Base-by-base conservation (phyloP, 2,329 filamentous ascomycete genomes). In the Trichophyton verrucosum region DNA sequence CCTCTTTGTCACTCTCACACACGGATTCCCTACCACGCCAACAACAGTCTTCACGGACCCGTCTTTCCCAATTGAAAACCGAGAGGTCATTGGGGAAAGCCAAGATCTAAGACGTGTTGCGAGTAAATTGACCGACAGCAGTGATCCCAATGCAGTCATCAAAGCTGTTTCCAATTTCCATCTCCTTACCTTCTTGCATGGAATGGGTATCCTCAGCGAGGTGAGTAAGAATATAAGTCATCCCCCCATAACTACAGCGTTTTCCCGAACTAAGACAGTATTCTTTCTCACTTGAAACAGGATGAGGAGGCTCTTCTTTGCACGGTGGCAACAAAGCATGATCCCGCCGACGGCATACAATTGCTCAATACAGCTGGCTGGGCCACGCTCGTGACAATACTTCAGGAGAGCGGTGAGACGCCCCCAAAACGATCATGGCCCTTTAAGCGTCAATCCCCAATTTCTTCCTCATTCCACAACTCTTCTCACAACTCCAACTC, bases 331-430 rank as follows among this genome's bases (percentile, higher is more conserved):
- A 87, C 85, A 49, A 83, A 84, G 63, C 88, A 92, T 71, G 88
- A 95, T 74, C 81, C 89, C 61, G 83, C 86, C 64, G 88, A 95
- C 67, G 86, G 86, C 63, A 86, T 90, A 71, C 86, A 94, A 72
- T 82, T 99, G 67, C 84, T 91, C 75, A 87, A 90, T 68, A 91
- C 88, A 68, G 82, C 87, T 71, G 94, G 94, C 70, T 99, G 94
- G 94, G 88, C 91, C 75, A 97, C 90, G 62, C 81, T 99, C 71
- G 82, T 92, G 76, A 87, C 88, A 74, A 95, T 99, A 74, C 83
- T 97, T 78, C 85, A 94, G 85, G 88, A 91, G 84, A 91, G 89
- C 82, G 90, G 91, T 95, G 91, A 96, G 88, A 87, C 87, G 84
- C 84, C 87, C 83, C 86, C 86, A 76, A 95, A 94, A 82, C 88